Conservation (phyloP, 164 flowering plant genomes). For the Vitis cinerea region DNA sequence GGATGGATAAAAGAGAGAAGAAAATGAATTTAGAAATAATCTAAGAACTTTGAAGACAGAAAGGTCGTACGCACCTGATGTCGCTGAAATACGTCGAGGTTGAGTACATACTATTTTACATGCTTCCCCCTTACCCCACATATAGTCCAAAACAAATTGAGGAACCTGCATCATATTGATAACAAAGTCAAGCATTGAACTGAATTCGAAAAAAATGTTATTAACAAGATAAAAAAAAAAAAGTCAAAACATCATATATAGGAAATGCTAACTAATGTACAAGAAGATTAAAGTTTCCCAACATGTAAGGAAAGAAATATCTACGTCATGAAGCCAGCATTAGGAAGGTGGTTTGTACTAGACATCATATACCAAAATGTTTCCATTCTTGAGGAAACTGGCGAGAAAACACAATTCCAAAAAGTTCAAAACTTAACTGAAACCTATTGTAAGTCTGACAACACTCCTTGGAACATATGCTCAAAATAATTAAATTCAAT, state of each 20-base stretch:
- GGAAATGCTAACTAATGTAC: no score
- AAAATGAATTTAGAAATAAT: neutral
- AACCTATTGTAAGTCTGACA: no score
- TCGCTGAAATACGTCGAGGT: slow-evolving; percentile 95
- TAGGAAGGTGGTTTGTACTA: no score
- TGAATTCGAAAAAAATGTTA: neutral
- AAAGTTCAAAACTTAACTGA: no score
- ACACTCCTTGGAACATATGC: no score
- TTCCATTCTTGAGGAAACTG: no score
- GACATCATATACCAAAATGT: no score
- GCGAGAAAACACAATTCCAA: no score
- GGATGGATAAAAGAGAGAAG: neutral
- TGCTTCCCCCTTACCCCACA: slow-evolving; percentile 75
- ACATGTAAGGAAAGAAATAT: no score
- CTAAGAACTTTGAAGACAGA: neutral
- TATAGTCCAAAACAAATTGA: slow-evolving; percentile 78
- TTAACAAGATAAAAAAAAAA: neutral
- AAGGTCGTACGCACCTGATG: slow-evolving; percentile 54
- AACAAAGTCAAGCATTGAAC: neutral
- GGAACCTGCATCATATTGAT: slow-evolving; percentile 66
- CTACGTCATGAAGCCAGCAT: no score
- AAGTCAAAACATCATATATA: neutral
- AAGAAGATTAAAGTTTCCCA: no score
- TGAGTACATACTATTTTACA: slow-evolving; percentile 95
- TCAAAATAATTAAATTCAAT: no score